Percentiles rank a stretch among this genome's conserved stretches.
Evolutionary conservation across 257 asterid species (phyloP).

Genomic region (Fraxinus cuspidata): DNA sequence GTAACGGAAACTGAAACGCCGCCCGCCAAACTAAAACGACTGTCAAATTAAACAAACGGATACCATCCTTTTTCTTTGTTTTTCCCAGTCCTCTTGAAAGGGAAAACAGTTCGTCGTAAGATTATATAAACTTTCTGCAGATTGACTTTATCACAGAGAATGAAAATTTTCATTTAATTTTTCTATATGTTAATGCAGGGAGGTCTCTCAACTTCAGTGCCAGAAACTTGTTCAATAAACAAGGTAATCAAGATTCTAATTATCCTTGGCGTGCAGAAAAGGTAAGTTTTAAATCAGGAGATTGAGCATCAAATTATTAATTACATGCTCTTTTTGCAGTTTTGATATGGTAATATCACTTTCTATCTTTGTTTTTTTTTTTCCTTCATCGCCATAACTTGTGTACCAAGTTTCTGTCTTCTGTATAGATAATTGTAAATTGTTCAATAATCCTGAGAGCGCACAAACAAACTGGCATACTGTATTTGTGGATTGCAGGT

Average conservation of each 20-base stretch:
- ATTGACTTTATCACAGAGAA: background rate
- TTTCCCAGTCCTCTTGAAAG: background rate
- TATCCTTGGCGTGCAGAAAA: background rate
- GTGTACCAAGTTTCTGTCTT: conserved; percentile 20
- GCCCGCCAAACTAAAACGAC: conserved; percentile 11
- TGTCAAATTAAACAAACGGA: conserved; percentile 3
- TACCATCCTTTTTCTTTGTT: background rate
- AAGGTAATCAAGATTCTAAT: background rate
- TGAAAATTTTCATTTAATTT: background rate
- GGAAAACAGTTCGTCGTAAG: background rate
- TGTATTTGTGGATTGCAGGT: conserved; percentile 8
- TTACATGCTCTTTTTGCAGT: background rate
- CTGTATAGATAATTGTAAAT: background rate
- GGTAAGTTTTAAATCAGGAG: background rate
- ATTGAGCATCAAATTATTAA: background rate
- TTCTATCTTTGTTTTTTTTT: too few species aligned
- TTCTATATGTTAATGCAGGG: background rate
- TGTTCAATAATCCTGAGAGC: background rate
- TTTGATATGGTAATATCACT: background rate
- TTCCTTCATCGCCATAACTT: conserved; percentile 1
- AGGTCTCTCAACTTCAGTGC: background rate
- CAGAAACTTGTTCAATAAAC: background rate
- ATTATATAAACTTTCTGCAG: background rate
- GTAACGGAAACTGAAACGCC: conserved; percentile 7
- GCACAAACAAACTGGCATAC: background rate